These are phyloP conservation scores for Clavulina sp. DNA, from an alignment of 768 basidiomycete species.

Conservation along the genomic window DNA sequence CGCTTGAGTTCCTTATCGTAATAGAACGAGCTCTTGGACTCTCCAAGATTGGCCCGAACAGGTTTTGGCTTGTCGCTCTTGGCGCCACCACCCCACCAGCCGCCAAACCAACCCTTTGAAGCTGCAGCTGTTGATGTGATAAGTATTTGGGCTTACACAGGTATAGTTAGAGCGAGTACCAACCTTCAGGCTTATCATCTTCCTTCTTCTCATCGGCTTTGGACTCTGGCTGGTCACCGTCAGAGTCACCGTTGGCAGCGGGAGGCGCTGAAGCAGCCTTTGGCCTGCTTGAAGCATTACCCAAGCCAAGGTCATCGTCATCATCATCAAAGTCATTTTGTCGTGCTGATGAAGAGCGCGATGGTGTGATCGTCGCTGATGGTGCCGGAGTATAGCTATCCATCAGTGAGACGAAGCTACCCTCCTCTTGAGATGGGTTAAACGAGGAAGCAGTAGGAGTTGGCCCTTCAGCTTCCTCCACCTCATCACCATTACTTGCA, in stretches of 20 bases:
- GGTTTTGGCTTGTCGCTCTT: conserved; percentile 44
- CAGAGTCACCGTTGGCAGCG: not conserved
- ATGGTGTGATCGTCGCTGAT: conserved; percentile 15
- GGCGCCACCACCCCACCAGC: conserved; percentile 50
- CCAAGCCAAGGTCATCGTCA: conserved; percentile 81
- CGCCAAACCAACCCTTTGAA: conserved; percentile 48
- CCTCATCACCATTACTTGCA: not conserved
- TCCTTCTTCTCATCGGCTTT: conserved; percentile 16
- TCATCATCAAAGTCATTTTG: conserved; percentile 28
- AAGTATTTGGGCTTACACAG: conserved; percentile 14
- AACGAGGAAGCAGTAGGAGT: conserved; percentile 63
- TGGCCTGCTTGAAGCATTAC: conserved; percentile 40
- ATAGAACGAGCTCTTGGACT: conserved; percentile 64
- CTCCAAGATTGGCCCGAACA: conserved; percentile 81
- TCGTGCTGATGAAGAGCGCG: conserved; percentile 1
- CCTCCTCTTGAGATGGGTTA: conserved; percentile 23
- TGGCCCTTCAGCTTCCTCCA: conserved; percentile 20
- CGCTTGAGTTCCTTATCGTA: conserved; percentile 90
- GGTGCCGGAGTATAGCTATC: conserved; percentile 35
- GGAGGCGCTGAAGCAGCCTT: conserved; percentile 9
- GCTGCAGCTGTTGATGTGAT: conserved; percentile 11
- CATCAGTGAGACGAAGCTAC: conserved; percentile 74
- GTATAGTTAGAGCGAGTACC: not conserved
- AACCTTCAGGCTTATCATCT: conserved; percentile 16
- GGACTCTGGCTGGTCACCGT: not conserved